Conservation (phyloP, 2,329 filamentous ascomycete species). For the Penicillium sp. region DNA sequence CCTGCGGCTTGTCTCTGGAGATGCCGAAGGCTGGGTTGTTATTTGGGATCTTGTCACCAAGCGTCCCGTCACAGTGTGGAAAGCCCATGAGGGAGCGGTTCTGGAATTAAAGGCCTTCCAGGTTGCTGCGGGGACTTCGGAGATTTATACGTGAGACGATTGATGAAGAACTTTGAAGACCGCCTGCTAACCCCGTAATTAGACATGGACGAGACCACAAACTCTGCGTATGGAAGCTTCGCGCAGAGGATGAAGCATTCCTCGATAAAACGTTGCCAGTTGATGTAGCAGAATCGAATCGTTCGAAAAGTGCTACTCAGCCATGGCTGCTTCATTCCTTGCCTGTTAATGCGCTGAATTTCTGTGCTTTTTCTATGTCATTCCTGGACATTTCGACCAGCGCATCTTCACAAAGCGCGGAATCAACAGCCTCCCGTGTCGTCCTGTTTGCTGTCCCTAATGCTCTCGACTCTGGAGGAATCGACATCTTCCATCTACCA, state of each 20-base stretch:
- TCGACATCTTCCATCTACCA: constrained; percentile 82
- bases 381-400: constrained; percentile 20
- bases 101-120: constrained; percentile 67
- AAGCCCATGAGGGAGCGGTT: constrained; percentile 72
- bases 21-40: constrained; percentile 84
- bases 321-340: constrained; percentile 85
- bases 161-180: background rate
- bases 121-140: constrained; percentile 44
- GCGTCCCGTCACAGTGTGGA: constrained; percentile 79
- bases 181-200: constrained; percentile 13
- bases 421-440: constrained; percentile 10
- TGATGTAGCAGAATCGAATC: constrained; percentile 49
- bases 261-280: constrained; percentile 68
- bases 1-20: constrained; percentile 73
- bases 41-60: constrained; percentile 81
- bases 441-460: constrained; percentile 77
- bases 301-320: constrained; percentile 46
- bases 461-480: constrained; percentile 65
- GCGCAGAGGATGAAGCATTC: constrained; percentile 53
- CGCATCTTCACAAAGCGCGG: constrained; percentile 4
- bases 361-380: constrained; percentile 59
- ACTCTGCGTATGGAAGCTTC: constrained; percentile 77
- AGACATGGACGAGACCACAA: constrained; percentile 90
- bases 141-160: constrained; percentile 69
- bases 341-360: constrained; percentile 89